Evolutionary conservation across 345 rosid genomes (phyloP).

Genomic region (Euphorbia tirucalli): DNA sequence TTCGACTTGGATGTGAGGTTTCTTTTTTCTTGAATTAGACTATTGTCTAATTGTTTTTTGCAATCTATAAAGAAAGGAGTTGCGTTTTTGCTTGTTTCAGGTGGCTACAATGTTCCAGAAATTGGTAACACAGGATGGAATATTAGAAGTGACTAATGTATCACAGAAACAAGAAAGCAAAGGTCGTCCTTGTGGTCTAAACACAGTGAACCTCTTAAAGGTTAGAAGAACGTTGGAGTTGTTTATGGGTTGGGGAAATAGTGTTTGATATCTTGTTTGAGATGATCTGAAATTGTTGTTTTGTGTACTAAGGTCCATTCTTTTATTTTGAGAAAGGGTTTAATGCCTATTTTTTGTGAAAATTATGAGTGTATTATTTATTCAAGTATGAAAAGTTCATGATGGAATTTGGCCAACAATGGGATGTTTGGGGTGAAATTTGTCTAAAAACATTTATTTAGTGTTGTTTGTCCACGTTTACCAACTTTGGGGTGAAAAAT

Average conservation of each 20-base stretch:
- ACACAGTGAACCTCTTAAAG: constrained; percentile 92
- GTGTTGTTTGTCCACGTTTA: background rate
- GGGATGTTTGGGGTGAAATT: background rate
- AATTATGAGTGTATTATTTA: too few species aligned
- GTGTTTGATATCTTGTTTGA: background rate
- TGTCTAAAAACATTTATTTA: background rate
- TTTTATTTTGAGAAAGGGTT: too few species aligned
- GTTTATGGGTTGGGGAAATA: background rate
- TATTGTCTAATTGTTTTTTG: constrained; percentile 1
- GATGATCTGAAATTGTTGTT: background rate
- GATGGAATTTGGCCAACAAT: background rate
- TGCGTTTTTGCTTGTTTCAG: constrained; percentile 41
- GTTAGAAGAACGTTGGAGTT: constrained; percentile 36
- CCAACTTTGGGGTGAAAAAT: background rate
- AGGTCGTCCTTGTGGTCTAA: constrained; percentile 87
- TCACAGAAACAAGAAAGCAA: constrained; percentile 78
- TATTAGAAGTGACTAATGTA: constrained; percentile 61
- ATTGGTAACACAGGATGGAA: constrained; percentile 65
- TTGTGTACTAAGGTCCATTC: background rate
- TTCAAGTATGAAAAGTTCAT: too few species aligned
- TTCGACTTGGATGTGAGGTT: constrained; percentile 81
- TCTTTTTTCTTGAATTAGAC: constrained; percentile 9
- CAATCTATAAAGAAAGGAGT: background rate
- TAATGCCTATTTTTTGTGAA: background rate
- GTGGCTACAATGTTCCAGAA: constrained; percentile 77